These are phyloP conservation scores for Dioszegia hungarica DNA, from an alignment of 768 basidiomycete species.

Conservation along the genomic window DNA sequence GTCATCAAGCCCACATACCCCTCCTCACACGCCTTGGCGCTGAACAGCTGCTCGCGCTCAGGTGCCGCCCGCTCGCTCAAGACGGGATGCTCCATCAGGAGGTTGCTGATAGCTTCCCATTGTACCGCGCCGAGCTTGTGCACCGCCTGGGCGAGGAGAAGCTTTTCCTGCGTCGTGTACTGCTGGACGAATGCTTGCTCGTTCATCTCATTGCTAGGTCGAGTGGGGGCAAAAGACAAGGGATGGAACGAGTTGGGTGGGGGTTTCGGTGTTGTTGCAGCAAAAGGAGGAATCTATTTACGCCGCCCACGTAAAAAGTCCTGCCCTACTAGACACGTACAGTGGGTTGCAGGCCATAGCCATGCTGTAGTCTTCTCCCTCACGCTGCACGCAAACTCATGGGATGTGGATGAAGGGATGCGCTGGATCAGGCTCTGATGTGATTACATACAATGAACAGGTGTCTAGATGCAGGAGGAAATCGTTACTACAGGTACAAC, in stretches of 20 bases:
- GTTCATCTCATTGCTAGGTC: neutral
- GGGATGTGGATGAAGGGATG: no score
- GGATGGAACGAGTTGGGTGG: neutral
- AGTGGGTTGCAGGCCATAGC: no score
- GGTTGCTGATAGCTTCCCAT: conserved; percentile 64
- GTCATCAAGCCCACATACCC: conserved; percentile 67
- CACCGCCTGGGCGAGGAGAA: conserved; percentile 79
- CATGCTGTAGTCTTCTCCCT: no score
- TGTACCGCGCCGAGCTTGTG: conserved; percentile 64
- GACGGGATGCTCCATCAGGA: conserved; percentile 65
- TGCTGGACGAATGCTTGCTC: conserved; percentile 4
- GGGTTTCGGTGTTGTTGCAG: neutral
- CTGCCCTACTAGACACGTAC: no score
- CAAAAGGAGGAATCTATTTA: no score
- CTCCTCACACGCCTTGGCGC: conserved; percentile 64
- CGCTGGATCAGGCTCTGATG: no score
- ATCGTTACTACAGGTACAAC: no score
- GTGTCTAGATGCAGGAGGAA: no score
- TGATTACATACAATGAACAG: no score
- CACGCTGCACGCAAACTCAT: no score
- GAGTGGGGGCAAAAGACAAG: neutral
- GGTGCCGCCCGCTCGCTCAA: neutral
- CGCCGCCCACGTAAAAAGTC: no score
- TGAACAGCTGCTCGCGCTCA: conserved; percentile 58
- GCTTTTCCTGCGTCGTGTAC: conserved; percentile 57